Conservation (phyloP, 2,329 filamentous ascomycete genomes). For the Phialophora verrucosa region DNA sequence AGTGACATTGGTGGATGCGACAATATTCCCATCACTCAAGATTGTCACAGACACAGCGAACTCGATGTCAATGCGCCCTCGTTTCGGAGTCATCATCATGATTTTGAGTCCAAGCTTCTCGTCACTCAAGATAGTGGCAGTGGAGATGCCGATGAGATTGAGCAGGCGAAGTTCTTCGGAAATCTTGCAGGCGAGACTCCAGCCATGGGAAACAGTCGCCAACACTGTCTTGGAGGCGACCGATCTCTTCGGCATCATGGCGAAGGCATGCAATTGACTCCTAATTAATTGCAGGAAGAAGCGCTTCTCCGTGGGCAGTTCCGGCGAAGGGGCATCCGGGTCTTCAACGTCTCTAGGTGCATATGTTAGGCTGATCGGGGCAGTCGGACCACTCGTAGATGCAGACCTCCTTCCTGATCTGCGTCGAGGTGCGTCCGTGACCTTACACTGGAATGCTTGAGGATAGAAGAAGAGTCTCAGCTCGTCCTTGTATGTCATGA, state of each 20-base stretch:
- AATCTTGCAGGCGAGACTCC: constrained; percentile 48
- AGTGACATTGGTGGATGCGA: constrained; percentile 29
- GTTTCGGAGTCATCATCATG: constrained; percentile 33
- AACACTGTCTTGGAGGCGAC: constrained; percentile 48
- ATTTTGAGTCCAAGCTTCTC: constrained; percentile 38
- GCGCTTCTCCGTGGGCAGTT: constrained; percentile 47
- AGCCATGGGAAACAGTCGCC: constrained; percentile 50
- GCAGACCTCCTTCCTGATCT: constrained; percentile 39
- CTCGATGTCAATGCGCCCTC: constrained; percentile 38
- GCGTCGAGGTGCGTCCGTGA: constrained; percentile 28
- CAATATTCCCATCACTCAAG: constrained; percentile 36
- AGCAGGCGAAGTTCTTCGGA: constrained; percentile 54
- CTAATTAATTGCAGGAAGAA: constrained; percentile 52
- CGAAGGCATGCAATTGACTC: constrained; percentile 43
- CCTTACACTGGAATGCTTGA: constrained; percentile 43
- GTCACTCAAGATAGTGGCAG: constrained; percentile 40
- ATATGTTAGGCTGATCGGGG: constrained; percentile 47
- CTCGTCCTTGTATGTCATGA: constrained; percentile 51
- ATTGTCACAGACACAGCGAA: constrained; percentile 34
- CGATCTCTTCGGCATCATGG: constrained; percentile 46
- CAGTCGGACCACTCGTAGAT: constrained; percentile 37
- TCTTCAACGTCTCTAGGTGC: constrained; percentile 38
- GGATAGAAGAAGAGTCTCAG: constrained; percentile 53
- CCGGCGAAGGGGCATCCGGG: constrained; percentile 23
- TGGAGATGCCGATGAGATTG: constrained; percentile 52